A percentile compares a stretch with the other conserved stretches of the same genome.
These are phyloP conservation scores for Saccharomycopsis hybrid DNA, from an alignment of 1,139 yeast species.

Conservation along the genomic window DNA sequence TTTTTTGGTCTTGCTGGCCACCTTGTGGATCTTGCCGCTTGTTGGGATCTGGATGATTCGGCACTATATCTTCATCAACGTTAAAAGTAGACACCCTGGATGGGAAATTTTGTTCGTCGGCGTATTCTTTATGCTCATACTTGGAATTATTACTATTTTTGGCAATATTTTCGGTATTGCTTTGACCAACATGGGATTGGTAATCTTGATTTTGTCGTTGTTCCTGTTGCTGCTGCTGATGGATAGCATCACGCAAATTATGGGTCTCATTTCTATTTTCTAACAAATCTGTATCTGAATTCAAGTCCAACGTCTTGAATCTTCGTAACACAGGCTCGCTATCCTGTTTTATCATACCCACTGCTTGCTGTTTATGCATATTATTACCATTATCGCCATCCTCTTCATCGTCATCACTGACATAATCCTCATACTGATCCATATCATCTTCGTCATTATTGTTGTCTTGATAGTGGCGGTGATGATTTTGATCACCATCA, in stretches of 20 bases:
- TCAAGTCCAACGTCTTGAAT: background rate
- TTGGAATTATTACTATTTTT: background rate
- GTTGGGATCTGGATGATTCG: background rate
- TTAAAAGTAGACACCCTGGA: background rate
- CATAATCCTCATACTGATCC: conserved; percentile 4
- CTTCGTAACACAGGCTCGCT: background rate
- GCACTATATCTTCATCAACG: background rate
- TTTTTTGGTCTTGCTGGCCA: background rate
- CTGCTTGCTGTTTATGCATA: background rate
- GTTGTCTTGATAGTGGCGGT: background rate
- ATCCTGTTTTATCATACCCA: background rate
- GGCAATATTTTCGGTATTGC: background rate
- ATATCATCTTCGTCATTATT: background rate
- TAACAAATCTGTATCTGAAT: background rate
- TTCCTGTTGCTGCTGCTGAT: background rate
- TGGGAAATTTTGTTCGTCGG: background rate
- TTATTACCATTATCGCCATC: background rate
- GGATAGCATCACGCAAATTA: background rate
- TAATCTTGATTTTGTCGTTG: background rate
- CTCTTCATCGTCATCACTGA: background rate
- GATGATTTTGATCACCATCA: background rate
- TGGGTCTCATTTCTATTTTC: background rate
- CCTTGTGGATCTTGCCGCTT: background rate
- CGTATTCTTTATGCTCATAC: background rate
- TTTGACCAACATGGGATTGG: background rate